phyloP scores from a whole-genome alignment of 1,284 basidiomycete species.

The Butyriboletus appendiculatus region DNA sequence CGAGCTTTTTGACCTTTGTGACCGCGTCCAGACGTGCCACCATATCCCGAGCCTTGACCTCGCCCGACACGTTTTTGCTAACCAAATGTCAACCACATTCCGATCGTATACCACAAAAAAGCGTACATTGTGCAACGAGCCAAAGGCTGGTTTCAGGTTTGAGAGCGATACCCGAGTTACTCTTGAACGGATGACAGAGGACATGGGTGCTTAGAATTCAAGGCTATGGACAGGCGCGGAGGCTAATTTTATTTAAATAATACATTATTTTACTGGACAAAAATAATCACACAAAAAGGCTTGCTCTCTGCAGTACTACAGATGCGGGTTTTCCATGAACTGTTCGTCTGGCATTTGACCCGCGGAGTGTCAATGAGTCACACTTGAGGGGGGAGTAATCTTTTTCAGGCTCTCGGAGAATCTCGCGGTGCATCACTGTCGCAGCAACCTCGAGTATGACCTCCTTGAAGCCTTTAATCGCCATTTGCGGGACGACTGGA shows the following conservation, averaged over 20 bases:
- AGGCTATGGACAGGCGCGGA: not conserved
- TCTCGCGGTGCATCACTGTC: not conserved
- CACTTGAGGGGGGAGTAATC: not conserved
- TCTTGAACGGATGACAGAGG: constrained; percentile 30
- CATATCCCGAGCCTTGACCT: constrained; percentile 88
- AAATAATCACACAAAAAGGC: constrained; percentile 2
- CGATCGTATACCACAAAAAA: not conserved
- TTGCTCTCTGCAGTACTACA: no score
- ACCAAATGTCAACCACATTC: constrained; percentile 1
- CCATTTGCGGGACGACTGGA: constrained; percentile 93
- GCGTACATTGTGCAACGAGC: constrained; percentile 63
- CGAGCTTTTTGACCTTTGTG: constrained; percentile 96
- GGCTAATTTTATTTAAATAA: not conserved
- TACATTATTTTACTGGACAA: not conserved
- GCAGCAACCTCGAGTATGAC: constrained; percentile 20
- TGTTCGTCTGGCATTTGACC: no score
- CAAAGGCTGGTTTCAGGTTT: constrained; percentile 61
- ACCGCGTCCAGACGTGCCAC: constrained; percentile 91
- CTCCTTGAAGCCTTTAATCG: constrained; percentile 59
- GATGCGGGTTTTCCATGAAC: not conserved
- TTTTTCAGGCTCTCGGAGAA: not conserved
- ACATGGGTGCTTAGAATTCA: constrained; percentile 24
- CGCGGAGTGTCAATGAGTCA: not conserved
- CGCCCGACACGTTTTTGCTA: constrained; percentile 94
- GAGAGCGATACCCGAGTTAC: constrained; percentile 52